Base-by-base conservation (phyloP, 495 filamentous ascomycete species). In the Tuber magnatum region DNA sequence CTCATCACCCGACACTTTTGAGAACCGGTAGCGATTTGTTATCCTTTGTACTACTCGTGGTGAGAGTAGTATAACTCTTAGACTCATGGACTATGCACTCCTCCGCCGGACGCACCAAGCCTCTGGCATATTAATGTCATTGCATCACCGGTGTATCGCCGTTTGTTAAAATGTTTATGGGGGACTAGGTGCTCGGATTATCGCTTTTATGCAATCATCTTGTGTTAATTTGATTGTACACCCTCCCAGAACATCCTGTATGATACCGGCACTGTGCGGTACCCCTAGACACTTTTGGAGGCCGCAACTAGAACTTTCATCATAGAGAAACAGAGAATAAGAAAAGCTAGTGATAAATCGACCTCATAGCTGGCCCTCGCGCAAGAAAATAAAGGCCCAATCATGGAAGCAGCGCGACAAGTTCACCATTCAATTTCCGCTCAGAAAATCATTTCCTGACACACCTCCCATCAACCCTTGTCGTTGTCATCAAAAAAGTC, bases 401-500 rank as follows among this genome's bases (percentile, higher is more conserved):
- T 61, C n/a, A 61, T 61, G 16, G 51, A 32, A 14, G 6, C n/a
- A 3, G 28, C 3, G 7, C 51, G 10, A 3, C n/a, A 16, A 32
- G 28, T 32, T 35, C 51, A 18, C 14, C 28, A 35, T 18, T 65
- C 56, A 20, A 65, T 6, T 65, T 65, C 28, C 28, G 56, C 7
- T 20, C 14, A 20, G 4, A 18, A 18, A 35, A 65, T 65, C 56
- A 65, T 65, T 65, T 65, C 56, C 56, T n/a, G 0, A 65, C 28
- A 35, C 28, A 20, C 56, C 28, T 65, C 28, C 51, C 56, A 65
- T 65, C 28, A 14, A 7, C 56, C 56, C 28, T n/a, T 65, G 56
- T 65, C 56, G 28, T 65, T 32, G 56, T 65, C 56, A 65, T 65
- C 56, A 35, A 65, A 65, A 65, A 65, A 65, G 56, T 65, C 56